Base-by-base conservation (phyloP, 805 yeast species). In the Candida berthetii region DNA sequence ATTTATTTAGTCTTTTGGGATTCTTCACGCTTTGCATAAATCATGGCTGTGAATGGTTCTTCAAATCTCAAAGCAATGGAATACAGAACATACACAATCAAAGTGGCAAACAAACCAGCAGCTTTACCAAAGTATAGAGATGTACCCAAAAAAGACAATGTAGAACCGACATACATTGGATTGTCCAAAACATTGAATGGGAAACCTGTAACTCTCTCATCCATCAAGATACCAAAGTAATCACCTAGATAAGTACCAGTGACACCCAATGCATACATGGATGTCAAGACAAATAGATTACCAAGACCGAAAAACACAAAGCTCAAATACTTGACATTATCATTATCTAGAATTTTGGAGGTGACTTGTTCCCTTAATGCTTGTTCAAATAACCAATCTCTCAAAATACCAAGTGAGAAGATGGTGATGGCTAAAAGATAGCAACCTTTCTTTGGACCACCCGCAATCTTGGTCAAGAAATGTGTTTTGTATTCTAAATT, bases 221-320 rank as follows among this genome's bases (percentile, higher is more conserved):
- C 80, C 93, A 91, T 93, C 53, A 93, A 74, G 54, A 93, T 90
- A 2, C 98, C 98, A 64, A 93, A 93, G 66, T 93, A 95, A 63
- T 93, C 99, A 35, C 99, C 99, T 46, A 93, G 67, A 57, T 93
- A 93, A 10, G 99, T 93, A 19, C 99, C 99, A 13, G 96, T 91
- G 46, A 93, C 78, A 19, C 99, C 99, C 49, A 93, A 72, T 13
- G 84, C 83, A 68, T 79, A 91, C 98, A 93, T 91, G 18, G 96
- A 87, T 25, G 81, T 65, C 27, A 85, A 48, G 2, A 90, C 98
- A 40, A 93, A 75, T 9, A 86, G 63, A 50, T 90, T 89, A 18
- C 99, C 99, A 39, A 71, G 59, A 1, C 62, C 77, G 50, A 89
- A 84, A 3, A 68, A 53, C 1, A 61, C 61, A 19, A 71, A 65